A percentile compares a stretch with the other conserved stretches of the same genome.
Evolutionary conservation across 805 yeast species (phyloP).

Genomic region (Candida nonsorbophila): DNA sequence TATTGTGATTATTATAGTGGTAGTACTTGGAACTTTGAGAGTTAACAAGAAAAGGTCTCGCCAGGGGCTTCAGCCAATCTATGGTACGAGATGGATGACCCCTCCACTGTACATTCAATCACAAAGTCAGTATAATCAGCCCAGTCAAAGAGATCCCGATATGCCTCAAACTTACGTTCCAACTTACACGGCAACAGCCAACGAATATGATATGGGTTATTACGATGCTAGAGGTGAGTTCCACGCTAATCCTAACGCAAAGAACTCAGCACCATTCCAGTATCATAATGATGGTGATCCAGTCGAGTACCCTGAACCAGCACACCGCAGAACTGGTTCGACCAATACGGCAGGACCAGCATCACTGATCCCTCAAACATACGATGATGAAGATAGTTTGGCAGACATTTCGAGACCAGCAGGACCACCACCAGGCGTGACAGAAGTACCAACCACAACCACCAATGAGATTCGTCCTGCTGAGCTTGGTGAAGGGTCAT

Average conservation of each 20-base stretch:
- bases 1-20: constrained; percentile 40
- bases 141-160: constrained; percentile 35
- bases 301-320: constrained; percentile 4
- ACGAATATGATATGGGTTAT: constrained; percentile 72
- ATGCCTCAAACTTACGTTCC: constrained; percentile 51
- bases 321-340: constrained; percentile 6
- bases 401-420: constrained; percentile 1
- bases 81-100: constrained; percentile 81
- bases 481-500: too few species aligned
- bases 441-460: too few species aligned
- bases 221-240: constrained; percentile 58
- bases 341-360: constrained; percentile 6
- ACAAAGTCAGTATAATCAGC: constrained; percentile 50
- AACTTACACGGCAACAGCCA: constrained; percentile 59
- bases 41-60: constrained; percentile 49
- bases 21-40: constrained; percentile 46
- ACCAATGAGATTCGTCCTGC: too few species aligned
- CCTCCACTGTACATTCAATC: constrained; percentile 76
- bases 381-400: constrained; percentile 1
- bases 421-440: constrained; percentile 3
- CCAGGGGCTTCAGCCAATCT: constrained; percentile 52
- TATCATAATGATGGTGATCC: constrained; percentile 3
- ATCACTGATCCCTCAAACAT: background rate
- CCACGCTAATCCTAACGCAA: constrained; percentile 27
- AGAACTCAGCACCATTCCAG: constrained; percentile 2